Conservation (phyloP, 306 rosid species). For the Canavalia gladiata region DNA sequence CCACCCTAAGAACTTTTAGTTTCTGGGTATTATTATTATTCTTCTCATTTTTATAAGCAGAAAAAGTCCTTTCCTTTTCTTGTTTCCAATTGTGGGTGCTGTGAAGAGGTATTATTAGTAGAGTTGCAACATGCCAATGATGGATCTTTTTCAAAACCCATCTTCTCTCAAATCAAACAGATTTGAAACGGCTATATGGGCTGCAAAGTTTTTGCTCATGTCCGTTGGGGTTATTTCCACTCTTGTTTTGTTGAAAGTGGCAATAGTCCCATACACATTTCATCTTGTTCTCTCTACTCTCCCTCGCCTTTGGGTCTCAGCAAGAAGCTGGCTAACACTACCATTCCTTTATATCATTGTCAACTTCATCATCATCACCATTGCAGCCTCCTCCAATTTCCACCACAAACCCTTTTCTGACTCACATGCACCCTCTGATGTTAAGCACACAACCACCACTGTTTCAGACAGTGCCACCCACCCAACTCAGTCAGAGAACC, state of each 20-base stretch:
- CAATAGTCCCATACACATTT: constrained; percentile 64
- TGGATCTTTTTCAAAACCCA: constrained; percentile 61
- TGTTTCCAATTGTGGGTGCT: background rate
- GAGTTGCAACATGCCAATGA: constrained; percentile 27
- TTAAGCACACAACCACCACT: constrained; percentile 13
- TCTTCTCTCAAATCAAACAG: constrained; percentile 51
- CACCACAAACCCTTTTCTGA: constrained; percentile 46
- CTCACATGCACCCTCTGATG: constrained; percentile 29
- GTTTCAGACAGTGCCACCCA: constrained; percentile 5
- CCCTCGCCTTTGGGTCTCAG: constrained; percentile 67
- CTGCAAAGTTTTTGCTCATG: constrained; percentile 61
- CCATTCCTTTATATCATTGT: constrained; percentile 67
- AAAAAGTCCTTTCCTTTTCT: constrained; percentile 11
- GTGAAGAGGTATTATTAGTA: constrained; percentile 12
- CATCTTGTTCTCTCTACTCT: constrained; percentile 65
- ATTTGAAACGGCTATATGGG: constrained; percentile 68
- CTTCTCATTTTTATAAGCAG: background rate
- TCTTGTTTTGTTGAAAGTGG: constrained; percentile 64
- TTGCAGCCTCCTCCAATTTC: constrained; percentile 66
- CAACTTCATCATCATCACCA: constrained; percentile 82
- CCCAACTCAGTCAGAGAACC: constrained; percentile 37
- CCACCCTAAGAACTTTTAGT: background rate
- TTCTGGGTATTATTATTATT: constrained; percentile 39
- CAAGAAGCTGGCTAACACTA: constrained; percentile 64
- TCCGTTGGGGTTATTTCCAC: constrained; percentile 64